Base-by-base conservation (phyloP, 176 grass and related monocot genomes). In the Musa acuminata region DNA sequence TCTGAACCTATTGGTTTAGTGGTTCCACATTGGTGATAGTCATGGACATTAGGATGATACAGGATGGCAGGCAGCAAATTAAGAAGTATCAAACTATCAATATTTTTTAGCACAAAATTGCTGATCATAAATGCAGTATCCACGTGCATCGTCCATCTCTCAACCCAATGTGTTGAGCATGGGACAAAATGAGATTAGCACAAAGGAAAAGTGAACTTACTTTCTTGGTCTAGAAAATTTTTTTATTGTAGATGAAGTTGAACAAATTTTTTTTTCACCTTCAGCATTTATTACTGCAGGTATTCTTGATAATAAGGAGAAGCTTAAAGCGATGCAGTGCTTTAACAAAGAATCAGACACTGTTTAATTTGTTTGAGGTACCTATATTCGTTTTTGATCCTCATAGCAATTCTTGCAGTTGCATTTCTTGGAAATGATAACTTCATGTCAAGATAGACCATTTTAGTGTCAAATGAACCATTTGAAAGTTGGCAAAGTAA, bases 271-370 rank as follows among this genome's bases (percentile, higher is more conserved):
- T 65, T n/a, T 65, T 27, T 65, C 62, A 51, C 68, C 51, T 50
- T 35, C 29, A n/a, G 9, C 68, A 21, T 76, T 75, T 50, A 27
- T 60, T 49, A 25, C 13, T 71, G 77, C 90, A 99, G 88, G 95
- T 99, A 67, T 99, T 99, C 76, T 84, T 99, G 77, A 83, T 99
- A 69, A 99, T 99, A 73, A 90, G 91, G 79, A 99, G 91, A 94
- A 99, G 95, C 90, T 87, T 99, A 83, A 99, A 99, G 81, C 82
- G 95, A 75, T 99, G 95, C 80, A 91, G 86, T 49, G 90, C 90
- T 80, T 87, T 99, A 77, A 99, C 95, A 69, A 93, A 99, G 88
- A 93, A 87, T 51, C 88, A 99, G 76, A 99, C 95, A 63, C 79
- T 99, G 75, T 91, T 87, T 73, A 99, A 89, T 80, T 89, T 99